Evolutionary conservation across 805 yeast species (phyloP).

Genomic region (Clavispora santaluciae): DNA sequence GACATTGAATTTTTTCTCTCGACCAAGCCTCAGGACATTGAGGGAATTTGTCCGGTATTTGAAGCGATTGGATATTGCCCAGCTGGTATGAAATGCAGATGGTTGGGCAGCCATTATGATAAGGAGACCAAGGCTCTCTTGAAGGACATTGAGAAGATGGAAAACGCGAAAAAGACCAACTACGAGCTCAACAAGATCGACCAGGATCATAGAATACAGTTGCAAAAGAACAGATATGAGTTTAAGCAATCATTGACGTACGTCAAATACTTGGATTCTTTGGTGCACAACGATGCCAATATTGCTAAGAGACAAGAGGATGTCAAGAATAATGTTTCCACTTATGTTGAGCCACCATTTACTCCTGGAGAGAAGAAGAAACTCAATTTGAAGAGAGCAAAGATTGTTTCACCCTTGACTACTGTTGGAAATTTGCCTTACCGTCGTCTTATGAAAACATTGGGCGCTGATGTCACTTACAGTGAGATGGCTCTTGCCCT

Average conservation of each 20-base stretch:
- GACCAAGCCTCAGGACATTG: constrained; percentile 66
- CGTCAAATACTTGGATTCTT: constrained; percentile 56
- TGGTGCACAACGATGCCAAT: constrained; percentile 41
- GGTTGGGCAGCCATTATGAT: constrained; percentile 70
- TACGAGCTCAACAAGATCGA: constrained; percentile 63
- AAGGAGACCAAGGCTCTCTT: constrained; percentile 41
- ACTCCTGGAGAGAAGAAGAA: constrained; percentile 77
- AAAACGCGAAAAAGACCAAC: constrained; percentile 27
- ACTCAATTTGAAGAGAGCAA: constrained; percentile 63
- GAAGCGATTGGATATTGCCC: constrained; percentile 85
- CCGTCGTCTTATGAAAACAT: constrained; percentile 82
- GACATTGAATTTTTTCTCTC: constrained; percentile 60
- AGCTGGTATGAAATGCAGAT: constrained; percentile 86
- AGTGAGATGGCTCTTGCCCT: constrained; percentile 90
- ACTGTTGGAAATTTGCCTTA: constrained; percentile 97
- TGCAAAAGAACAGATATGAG: constrained; percentile 60
- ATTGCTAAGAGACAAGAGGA: constrained; percentile 24
- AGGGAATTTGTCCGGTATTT: constrained; percentile 81
- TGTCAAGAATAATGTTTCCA: constrained; percentile 32
- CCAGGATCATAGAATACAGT: constrained; percentile 37
- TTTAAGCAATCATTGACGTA: constrained; percentile 55
- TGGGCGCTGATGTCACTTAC: constrained; percentile 92
- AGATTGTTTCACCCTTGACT: constrained; percentile 91
- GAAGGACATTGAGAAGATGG: constrained; percentile 40
- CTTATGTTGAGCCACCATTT: constrained; percentile 74